Conservation (phyloP, 257 asterid species). For the Primulina eburnea region DNA sequence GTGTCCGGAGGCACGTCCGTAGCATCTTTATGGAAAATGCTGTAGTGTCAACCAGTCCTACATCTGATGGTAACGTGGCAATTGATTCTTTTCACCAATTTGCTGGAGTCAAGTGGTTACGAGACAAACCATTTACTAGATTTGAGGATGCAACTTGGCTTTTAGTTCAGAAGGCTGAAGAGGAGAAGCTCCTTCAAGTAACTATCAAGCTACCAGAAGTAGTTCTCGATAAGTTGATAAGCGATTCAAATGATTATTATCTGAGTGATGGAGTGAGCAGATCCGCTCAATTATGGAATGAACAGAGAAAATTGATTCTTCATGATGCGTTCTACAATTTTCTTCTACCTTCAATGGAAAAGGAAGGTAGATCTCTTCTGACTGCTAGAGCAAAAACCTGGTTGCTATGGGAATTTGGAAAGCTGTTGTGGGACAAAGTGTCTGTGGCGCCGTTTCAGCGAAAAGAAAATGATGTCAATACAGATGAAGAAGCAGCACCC, state of each 20-base stretch:
- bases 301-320: constrained; percentile 85
- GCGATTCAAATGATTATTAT: constrained; percentile 76
- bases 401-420: constrained; percentile 79
- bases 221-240: constrained; percentile 65
- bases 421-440: constrained; percentile 79
- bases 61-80: constrained; percentile 76
- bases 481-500: constrained; percentile 88
- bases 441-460: constrained; percentile 87
- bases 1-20: constrained; percentile 87
- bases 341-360: constrained; percentile 91
- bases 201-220: constrained; percentile 71
- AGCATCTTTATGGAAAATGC: constrained; percentile 82
- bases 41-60: constrained; percentile 79
- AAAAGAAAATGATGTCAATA: constrained; percentile 61
- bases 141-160: constrained; percentile 97
- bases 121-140: constrained; percentile 75
- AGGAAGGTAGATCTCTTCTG: constrained; percentile 80
- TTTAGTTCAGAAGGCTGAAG: constrained; percentile 94
- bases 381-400: constrained; percentile 75
- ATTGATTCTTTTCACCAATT: constrained; percentile 89
- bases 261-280: constrained; percentile 95
- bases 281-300: constrained; percentile 98
- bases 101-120: constrained; percentile 92
- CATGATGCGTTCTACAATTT: constrained; percentile 67
- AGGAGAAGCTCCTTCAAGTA: constrained; percentile 90